Base-by-base conservation (phyloP, 306 rosid genomes). In the Cicer judaicum region DNA sequence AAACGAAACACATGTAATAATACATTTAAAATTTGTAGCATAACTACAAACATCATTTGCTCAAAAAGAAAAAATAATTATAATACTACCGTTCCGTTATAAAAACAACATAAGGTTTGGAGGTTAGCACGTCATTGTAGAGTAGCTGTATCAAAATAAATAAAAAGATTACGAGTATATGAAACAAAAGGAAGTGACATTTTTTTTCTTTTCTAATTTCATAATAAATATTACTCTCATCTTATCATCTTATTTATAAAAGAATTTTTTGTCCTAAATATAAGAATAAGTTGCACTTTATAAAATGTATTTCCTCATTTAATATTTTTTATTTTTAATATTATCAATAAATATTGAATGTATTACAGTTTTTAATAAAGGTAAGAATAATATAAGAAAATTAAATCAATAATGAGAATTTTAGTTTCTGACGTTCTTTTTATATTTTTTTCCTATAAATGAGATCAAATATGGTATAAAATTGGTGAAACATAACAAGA, bases 101-200 rank as follows among this genome's bases (percentile, higher is more conserved):
- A 24, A 64, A 47, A 73, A 46, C 14, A 19, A 75, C 43, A 53
- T 12, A 40, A 65, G 18, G 34, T 52, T 29, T 53, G 15, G 55
- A 53, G 56, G 73, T 19, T 75, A 40, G 55, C 49, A 39, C 62
- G 50, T 62, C 62, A 16, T 62, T 74, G 15, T 65, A 13, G 42
- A 19, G 64, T 75, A 13, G 39, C 63, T 63, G 16, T 8, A 36
- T 36, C 9, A 50, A 47, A 46, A 72, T 21, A 10, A 9, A 47
- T 11, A 7, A 36, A 13, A 49, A 2, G 7, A 48, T 1, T 3
- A 7, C 41, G 55, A 40, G 64, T 39, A 21, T 52, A 40, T 36
- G 42, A 55, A 44, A 21, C 7, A 12, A 42, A 18, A 38, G 5
- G 2, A 29, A 55, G n/a, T 29, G 65, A 10, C 43, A 14, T 54